phyloP scores from a whole-genome alignment of 139 green algal genomes.

The Coelastrella sp. region DNA sequence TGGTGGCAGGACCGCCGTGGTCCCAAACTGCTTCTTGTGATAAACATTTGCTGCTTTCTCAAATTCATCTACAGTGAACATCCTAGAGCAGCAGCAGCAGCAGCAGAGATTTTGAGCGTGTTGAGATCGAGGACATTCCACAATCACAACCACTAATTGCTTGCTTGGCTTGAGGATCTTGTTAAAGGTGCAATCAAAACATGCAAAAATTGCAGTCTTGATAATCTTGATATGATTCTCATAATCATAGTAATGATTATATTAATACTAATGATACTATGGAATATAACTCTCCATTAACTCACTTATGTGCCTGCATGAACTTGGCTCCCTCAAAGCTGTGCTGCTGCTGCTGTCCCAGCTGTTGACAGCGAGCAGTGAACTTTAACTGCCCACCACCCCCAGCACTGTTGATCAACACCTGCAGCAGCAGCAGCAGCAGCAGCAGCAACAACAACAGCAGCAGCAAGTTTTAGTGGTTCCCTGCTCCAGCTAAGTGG shows the following conservation, averaged over 20 bases:
- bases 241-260: not conserved
- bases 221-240: not conserved
- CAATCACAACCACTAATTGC: not conserved
- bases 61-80: conserved; percentile 15
- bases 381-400: not conserved
- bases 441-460: not conserved
- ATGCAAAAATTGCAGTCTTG: too few relatives aligned
- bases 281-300: not conserved
- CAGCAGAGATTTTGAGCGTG: not conserved
- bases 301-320: conserved; percentile 20
- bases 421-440: conserved; percentile 21
- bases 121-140: not conserved
- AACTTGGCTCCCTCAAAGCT: not conserved
- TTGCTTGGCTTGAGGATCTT: too few relatives aligned
- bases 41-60: conserved; percentile 16
- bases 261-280: not conserved
- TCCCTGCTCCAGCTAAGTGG: not conserved
- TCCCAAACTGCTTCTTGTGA: conserved; percentile 43
- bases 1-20: conserved; percentile 1
- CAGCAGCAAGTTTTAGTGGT: not conserved
- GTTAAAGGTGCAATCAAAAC: too few relatives aligned
- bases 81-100: conserved; percentile 9
- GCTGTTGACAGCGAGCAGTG: not conserved
- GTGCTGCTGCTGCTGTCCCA: not conserved
- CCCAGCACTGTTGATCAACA: not conserved